Percentiles rank a stretch among this genome's conserved stretches.
phyloP scores from a whole-genome alignment of 768 basidiomycete genomes.

The Russula sp. region DNA sequence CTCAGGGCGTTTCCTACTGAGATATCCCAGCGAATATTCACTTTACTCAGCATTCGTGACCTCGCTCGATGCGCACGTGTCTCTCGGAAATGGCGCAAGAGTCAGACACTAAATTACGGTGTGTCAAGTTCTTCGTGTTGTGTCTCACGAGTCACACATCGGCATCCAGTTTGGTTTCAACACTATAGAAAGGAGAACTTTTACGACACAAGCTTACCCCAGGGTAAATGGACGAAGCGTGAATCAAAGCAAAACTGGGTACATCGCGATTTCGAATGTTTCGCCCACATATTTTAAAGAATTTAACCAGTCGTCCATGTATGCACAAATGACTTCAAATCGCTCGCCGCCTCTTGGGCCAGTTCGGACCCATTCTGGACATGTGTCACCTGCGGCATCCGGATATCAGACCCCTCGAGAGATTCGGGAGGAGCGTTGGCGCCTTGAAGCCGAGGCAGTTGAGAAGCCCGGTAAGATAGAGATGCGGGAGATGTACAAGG shows the following conservation, averaged over 20 bases:
- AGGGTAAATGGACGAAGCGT: constrained; percentile 85
- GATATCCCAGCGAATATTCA: constrained; percentile 71
- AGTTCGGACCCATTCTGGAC: constrained; percentile 35
- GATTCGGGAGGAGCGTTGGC: constrained; percentile 72
- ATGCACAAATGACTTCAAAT: constrained; percentile 18
- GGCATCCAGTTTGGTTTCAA: constrained; percentile 80
- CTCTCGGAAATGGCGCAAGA: constrained; percentile 80
- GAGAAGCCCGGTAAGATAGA: constrained; percentile 66
- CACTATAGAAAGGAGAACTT: constrained; percentile 85
- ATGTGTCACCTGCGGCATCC: constrained; percentile 39
- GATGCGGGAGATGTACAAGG: constrained; percentile 90
- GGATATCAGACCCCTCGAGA: constrained; percentile 78
- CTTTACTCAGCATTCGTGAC: constrained; percentile 49
- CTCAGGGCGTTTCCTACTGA: constrained; percentile 73
- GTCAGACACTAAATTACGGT: constrained; percentile 91
- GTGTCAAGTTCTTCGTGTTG: constrained; percentile 21
- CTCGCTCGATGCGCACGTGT: constrained; percentile 75
- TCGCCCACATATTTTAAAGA: background rate
- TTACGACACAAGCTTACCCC: constrained; percentile 66
- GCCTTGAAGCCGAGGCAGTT: constrained; percentile 41
- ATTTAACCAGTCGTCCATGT: constrained; percentile 2
- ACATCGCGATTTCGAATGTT: constrained; percentile 22
- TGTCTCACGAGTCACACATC: background rate
- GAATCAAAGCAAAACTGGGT: constrained; percentile 96
- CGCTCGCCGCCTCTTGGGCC: constrained; percentile 34